Evolutionary conservation across 129 eudicot species (phyloP), one percentile per base, ranked within the genome.

Genomic region (Centaurea solstitialis): DNA sequence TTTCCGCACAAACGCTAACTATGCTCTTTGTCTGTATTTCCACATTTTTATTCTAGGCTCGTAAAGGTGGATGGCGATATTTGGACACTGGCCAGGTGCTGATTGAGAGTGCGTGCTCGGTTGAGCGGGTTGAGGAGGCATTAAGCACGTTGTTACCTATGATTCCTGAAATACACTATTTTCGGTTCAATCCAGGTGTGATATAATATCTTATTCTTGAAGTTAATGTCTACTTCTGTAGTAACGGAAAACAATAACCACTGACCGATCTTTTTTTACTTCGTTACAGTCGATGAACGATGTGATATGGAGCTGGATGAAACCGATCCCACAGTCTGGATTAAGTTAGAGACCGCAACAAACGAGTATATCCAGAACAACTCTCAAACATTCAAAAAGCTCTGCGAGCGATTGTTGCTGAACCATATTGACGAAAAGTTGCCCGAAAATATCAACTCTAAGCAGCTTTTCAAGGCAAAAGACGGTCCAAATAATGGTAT

Each of bases 261-360:
- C 37, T 33, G 37, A 33, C 37, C 37, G 37, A n/a, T n/a, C 37
- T 33, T 5, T 33, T 10, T 39, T 79, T 6, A 6, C 20, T 82
- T 82, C 3, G 78, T 81, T 45, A 61, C 89, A 96, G 99, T 96
- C 79, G 99, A 96, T 88, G 99, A 96, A 64, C 98, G 99, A 8
- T 96, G 98, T 88, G 99, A 96, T 78, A 96, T 96, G 99, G 99
- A 96, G 85, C 83, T 96, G 70, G 99, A 96, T 86, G 99, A 96
- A 76, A 96, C 99, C 57, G 99, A 96, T 74, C 99, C 99, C 64
- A 88, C 93, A 7, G 68, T 92, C 28, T 96, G 99, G 99, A 79
- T 87, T 78, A 93, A 84, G 88, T 76, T 96, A 80, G 99, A 96
- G 88, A 82, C 88, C 50, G 99, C 98, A 9, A 88, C 99, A 30